Evolutionary conservation across 1,284 basidiomycete species (phyloP).

Genomic region (Uromyces viciae-fabae): DNA sequence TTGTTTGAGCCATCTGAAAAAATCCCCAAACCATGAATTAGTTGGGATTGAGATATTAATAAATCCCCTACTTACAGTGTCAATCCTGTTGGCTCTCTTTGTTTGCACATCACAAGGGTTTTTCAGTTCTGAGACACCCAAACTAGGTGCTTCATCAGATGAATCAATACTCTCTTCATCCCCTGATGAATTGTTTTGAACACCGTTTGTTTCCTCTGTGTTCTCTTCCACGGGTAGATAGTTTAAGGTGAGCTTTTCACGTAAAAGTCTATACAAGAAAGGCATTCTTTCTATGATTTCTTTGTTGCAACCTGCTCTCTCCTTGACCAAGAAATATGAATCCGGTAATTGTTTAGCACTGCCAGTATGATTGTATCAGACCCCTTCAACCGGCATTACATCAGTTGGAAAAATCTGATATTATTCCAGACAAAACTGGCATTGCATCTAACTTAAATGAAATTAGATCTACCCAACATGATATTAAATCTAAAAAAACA

Average conservation of each 20-base stretch:
- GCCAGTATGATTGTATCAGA: too few species aligned
- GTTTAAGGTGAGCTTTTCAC: not conserved
- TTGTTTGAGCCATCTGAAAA: not conserved
- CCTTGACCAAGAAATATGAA: not conserved
- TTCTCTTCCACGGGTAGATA: not conserved
- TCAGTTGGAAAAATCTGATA: too few species aligned
- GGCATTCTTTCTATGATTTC: not conserved
- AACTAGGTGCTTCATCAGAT: not conserved
- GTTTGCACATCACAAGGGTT: not conserved
- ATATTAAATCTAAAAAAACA: too few species aligned
- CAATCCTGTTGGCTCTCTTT: not conserved
- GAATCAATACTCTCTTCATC: not conserved
- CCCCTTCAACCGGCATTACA: too few species aligned
- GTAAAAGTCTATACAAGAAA: not conserved
- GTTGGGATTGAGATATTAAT: too few species aligned
- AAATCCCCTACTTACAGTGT: not conserved
- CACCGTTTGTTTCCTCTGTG: not conserved
- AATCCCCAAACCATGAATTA: too few species aligned
- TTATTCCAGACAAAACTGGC: too few species aligned
- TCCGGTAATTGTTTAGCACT: not conserved
- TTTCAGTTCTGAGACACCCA: not conserved
- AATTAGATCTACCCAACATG: too few species aligned
- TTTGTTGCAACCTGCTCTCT: not conserved
- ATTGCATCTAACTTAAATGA: too few species aligned
- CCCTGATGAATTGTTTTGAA: not conserved